Percentiles rank a stretch among this genome's conserved stretches.
Conservation (phyloP, 257 asterid genomes). For the Coffea eugenioides region DNA sequence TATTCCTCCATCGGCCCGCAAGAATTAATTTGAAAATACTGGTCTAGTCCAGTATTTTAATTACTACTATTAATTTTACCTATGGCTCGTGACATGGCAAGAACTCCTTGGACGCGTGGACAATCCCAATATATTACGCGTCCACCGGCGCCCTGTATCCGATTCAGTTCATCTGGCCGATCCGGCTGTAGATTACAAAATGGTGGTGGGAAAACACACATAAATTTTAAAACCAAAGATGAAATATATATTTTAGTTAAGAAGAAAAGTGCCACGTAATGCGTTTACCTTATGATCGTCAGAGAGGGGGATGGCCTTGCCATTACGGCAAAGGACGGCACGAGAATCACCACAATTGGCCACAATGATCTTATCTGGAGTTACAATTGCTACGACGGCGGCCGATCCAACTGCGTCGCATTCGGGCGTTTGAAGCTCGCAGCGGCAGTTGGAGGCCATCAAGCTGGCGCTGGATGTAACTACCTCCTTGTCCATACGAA, state of each 20-base stretch:
- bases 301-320: slow-evolving; percentile 59
- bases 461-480: slow-evolving; percentile 30
- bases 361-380: slow-evolving; percentile 46
- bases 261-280: too few species aligned
- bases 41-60: too few species aligned
- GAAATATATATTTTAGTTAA: not conserved
- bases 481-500: slow-evolving; percentile 69
- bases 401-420: slow-evolving; percentile 80
- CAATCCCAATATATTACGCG: slow-evolving; percentile 78
- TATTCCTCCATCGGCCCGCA: too few species aligned
- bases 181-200: slow-evolving; percentile 50
- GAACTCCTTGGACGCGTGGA: slow-evolving; percentile 75
- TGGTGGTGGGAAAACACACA: not conserved
- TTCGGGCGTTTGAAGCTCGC: slow-evolving; percentile 64
- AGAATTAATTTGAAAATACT: too few species aligned
- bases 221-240: not conserved
- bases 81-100: slow-evolving; percentile 90
- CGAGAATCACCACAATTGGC: slow-evolving; percentile 87
- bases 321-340: slow-evolving; percentile 78
- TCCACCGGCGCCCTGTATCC: slow-evolving; percentile 78
- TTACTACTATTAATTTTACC: slow-evolving; percentile 27
- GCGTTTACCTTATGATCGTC: slow-evolving; percentile 59
- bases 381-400: slow-evolving; percentile 59
- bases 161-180: slow-evolving; percentile 69
- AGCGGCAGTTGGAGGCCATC: slow-evolving; percentile 44